phyloP scores from a whole-genome alignment of 2,329 filamentous ascomycete genomes.

The Fusarium newnesense region DNA sequence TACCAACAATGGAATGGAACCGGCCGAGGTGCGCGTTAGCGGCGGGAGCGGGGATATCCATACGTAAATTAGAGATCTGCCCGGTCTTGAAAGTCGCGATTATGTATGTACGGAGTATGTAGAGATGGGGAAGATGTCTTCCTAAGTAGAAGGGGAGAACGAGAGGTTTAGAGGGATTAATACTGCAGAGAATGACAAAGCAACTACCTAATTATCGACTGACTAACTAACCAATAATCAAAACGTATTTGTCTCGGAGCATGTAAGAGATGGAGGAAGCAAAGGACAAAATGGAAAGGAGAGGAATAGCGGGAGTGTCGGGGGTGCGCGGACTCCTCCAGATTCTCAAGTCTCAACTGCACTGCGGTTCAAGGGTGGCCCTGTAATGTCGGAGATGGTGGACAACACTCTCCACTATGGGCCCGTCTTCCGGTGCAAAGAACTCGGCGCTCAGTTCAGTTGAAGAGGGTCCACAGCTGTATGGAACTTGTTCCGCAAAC shows the following conservation, averaged over 20 bases:
- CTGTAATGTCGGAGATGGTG: slow-evolving; percentile 40
- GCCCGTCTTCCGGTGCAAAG: slow-evolving; percentile 24
- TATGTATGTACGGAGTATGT: neutral
- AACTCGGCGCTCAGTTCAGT: slow-evolving; percentile 26
- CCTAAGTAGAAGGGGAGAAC: neutral
- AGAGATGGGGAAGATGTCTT: neutral
- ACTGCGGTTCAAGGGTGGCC: slow-evolving; percentile 28
- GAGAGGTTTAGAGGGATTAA: neutral
- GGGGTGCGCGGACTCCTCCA: slow-evolving; percentile 36
- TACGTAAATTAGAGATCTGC: slow-evolving; percentile 27
- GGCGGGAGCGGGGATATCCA: slow-evolving; percentile 30
- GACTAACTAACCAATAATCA: neutral
- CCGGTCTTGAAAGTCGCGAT: neutral
- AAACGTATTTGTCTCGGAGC: neutral
- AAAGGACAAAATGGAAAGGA: slow-evolving; percentile 6
- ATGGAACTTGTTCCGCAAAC: slow-evolving; percentile 23
- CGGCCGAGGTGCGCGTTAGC: slow-evolving; percentile 30
- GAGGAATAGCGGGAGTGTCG: slow-evolving; percentile 30
- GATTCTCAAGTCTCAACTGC: slow-evolving; percentile 31
- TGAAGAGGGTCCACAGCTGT: slow-evolving; percentile 19
- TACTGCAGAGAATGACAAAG: neutral
- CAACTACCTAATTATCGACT: neutral
- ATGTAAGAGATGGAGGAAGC: slow-evolving; percentile 5
- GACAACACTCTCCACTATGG: slow-evolving; percentile 37
- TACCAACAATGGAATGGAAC: slow-evolving; percentile 7